These are phyloP conservation scores for Hericium erinaceus DNA, from an alignment of 768 basidiomycete genomes.

Conservation along the genomic window DNA sequence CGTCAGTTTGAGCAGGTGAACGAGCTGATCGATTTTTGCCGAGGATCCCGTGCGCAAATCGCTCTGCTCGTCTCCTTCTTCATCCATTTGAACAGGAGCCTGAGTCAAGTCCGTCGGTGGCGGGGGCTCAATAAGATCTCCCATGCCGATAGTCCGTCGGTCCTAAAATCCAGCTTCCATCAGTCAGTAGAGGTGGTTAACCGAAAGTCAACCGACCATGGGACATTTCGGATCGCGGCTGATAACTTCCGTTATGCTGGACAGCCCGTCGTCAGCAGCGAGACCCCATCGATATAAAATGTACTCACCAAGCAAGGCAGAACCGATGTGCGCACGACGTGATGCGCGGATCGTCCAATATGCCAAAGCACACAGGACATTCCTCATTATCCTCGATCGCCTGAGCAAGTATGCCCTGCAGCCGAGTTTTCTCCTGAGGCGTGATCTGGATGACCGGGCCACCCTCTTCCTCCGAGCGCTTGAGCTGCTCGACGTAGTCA, in stretches of 20 bases:
- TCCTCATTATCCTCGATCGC: constrained; percentile 77
- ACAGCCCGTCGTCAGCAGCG: background rate
- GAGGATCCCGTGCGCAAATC: constrained; percentile 50
- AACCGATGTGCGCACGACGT: constrained; percentile 67
- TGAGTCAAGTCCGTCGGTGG: constrained; percentile 66
- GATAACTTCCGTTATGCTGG: constrained; percentile 62
- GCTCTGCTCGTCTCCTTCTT: constrained; percentile 24
- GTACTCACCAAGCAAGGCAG: constrained; percentile 55
- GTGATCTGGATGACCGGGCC: constrained; percentile 33
- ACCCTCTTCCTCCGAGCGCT: constrained; percentile 23
- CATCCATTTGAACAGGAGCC: constrained; percentile 29
- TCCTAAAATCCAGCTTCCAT: constrained; percentile 32
- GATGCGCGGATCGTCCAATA: constrained; percentile 57
- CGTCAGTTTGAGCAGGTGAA: constrained; percentile 62
- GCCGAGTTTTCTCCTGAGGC: constrained; percentile 40
- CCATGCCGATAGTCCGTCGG: constrained; percentile 47
- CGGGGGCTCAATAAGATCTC: constrained; percentile 52
- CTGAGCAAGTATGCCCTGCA: constrained; percentile 52
- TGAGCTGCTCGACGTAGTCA: constrained; percentile 61
- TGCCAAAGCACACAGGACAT: constrained; percentile 66
- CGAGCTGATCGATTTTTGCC: constrained; percentile 77
- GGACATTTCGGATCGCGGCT: constrained; percentile 70
- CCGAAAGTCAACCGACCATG: constrained; percentile 39
- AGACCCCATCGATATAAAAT: too few relatives aligned
- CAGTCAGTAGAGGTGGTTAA: background rate